A percentile compares a stretch with the other conserved stretches of the same genome.
phyloP scores from a whole-genome alignment of 2,329 filamentous ascomycete genomes.

The Waltergamsia citrina region DNA sequence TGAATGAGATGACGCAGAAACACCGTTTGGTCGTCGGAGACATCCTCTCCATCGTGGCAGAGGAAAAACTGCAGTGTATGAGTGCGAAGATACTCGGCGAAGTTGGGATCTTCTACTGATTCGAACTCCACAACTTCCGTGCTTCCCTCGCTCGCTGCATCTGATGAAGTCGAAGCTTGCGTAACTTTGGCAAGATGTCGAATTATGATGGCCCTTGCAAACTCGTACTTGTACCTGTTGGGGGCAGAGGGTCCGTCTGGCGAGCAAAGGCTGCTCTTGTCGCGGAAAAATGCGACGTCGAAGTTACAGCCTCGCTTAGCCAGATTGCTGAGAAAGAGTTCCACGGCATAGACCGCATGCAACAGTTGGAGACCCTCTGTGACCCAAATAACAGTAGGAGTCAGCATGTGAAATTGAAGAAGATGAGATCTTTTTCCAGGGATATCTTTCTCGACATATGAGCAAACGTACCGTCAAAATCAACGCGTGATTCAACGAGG shows the following conservation, averaged over 20 bases:
- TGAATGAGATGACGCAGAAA: constrained; percentile 32
- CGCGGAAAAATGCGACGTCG: constrained; percentile 59
- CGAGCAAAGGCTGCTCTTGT: constrained; percentile 44
- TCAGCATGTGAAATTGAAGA: too few species aligned
- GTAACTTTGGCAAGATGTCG: constrained; percentile 48
- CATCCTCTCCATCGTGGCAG: constrained; percentile 50
- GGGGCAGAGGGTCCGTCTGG: constrained; percentile 21
- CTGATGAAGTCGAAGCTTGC: neutral
- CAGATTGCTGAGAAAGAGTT: constrained; percentile 53
- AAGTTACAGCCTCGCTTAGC: constrained; percentile 59
- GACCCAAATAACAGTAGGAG: neutral
- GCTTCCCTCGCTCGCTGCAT: too few species aligned
- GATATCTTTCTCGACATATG: neutral
- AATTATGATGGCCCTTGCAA: constrained; percentile 55
- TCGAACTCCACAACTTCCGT: constrained; percentile 31
- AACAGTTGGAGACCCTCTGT: constrained; percentile 58
- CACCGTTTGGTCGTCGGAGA: constrained; percentile 5
- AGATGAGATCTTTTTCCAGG: too few species aligned
- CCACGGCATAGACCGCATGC: constrained; percentile 60
- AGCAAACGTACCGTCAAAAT: constrained; percentile 43
- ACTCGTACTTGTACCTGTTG: constrained; percentile 39
- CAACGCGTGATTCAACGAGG: constrained; percentile 51
- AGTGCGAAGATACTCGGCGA: constrained; percentile 41
- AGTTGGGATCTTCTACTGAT: constrained; percentile 36
- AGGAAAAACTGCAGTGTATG: constrained; percentile 58